Base-by-base conservation (phyloP, 2,329 filamentous ascomycete genomes). In the Ramichloridium luteum region DNA sequence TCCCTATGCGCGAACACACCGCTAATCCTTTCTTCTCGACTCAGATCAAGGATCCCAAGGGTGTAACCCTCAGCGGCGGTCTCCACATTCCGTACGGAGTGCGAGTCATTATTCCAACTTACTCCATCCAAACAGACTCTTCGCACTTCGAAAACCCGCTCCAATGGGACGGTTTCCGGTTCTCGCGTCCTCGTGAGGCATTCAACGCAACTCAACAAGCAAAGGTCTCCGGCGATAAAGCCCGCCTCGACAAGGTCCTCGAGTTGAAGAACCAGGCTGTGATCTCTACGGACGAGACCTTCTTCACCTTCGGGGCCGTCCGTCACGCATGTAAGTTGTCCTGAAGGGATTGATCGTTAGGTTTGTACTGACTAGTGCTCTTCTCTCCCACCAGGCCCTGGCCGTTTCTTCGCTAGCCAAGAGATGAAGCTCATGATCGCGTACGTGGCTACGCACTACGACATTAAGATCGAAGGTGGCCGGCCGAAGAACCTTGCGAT, bases 361-460 rank as follows among this genome's bases (percentile, higher is more conserved):
- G n/a, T n/a, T n/a, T n/a, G n/a, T n/a, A n/a, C n/a, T 23, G n/a
- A 23, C 20, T 23, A 23, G n/a, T 23, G 8, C 8, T n/a, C 8
- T 8, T 8, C 20, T n/a, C 20, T 8, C 20, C n/a, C n/a, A 8
- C 20, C 20, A 23, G 20, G 20, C 20, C 42, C 42, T 16, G 62
- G 61, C 0, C 53, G 61, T 1, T 65, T 64, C 54, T 64, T 65
- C 38, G 61, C 61, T 8, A 49, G 50, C 15, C 57, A 61, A 38
- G 58, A 64, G 50, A 60, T 64, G 48, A 65, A 65, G 46, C 46
- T 64, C 40, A 55, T 64, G 12, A 40, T 65, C 10, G 56, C 58
- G 2, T 46, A 59, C 27, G 46, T 59, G 3, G 40, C 64, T 26
- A 57, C 64, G 0, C 57, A 51, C 16, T 62, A 63, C 39, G 60